A percentile compares a stretch with the other conserved stretches of the same genome.
phyloP scores from a whole-genome alignment of 2,329 filamentous ascomycete species.

The Fusarium sp. region DNA sequence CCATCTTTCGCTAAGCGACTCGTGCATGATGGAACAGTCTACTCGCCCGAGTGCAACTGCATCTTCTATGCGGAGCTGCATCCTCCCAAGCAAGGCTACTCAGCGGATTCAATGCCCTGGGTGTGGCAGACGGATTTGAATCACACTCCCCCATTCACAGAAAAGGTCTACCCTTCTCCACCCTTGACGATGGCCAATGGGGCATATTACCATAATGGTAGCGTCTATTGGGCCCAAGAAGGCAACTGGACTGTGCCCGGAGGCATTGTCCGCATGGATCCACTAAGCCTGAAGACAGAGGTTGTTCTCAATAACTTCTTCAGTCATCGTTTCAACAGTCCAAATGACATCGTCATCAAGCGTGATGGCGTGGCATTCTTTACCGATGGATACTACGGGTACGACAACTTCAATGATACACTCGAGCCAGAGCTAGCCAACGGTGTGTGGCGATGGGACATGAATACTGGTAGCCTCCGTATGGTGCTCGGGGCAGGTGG shows the following conservation, averaged over 20 bases:
- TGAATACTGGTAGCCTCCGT: conserved; percentile 15
- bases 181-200: conserved; percentile 29
- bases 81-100: conserved; percentile 24
- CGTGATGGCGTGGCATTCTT: conserved; percentile 24
- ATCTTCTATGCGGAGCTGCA: conserved; percentile 29
- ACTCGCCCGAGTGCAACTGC: conserved; percentile 28
- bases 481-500: conserved; percentile 24
- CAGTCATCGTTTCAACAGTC: conserved; percentile 33
- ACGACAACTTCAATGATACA: conserved; percentile 31
- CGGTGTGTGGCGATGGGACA: conserved; percentile 31
- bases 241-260: conserved; percentile 25
- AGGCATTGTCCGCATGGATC: conserved; percentile 27
- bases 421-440: conserved; percentile 30
- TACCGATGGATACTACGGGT: conserved; percentile 33
- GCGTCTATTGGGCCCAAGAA: conserved; percentile 29
- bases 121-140: conserved; percentile 26
- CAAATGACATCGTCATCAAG: conserved; percentile 30
- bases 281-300: conserved; percentile 13
- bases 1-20: conserved; percentile 23
- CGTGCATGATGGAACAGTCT: conserved; percentile 27
- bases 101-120: conserved; percentile 20
- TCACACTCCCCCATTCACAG: conserved; percentile 9
- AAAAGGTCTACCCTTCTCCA: conserved; percentile 28
- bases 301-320: conserved; percentile 28
- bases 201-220: conserved; percentile 30